phyloP scores from a whole-genome alignment of 805 yeast species.

The Suhomyces sp. region DNA sequence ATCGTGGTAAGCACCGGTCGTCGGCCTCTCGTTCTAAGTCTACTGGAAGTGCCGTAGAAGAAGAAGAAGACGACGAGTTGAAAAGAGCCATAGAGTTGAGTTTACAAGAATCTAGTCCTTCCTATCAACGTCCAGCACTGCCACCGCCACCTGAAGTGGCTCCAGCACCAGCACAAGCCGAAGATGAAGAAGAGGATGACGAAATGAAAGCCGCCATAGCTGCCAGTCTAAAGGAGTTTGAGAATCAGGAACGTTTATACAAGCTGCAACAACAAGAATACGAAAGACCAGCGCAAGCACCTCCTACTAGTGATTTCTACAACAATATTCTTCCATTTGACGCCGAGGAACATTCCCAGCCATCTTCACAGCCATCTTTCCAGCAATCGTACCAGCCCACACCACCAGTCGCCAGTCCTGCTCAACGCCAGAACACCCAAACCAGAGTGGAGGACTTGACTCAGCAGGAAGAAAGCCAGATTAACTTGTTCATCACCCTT shows the following conservation, averaged over 20 bases:
- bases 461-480: slow-evolving; percentile 63
- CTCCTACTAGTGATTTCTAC: slow-evolving; percentile 28
- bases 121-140: slow-evolving; percentile 9
- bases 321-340: slow-evolving; percentile 24
- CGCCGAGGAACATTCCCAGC: background rate
- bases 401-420: background rate
- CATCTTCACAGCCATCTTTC: background rate
- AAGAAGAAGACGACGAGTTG: slow-evolving; percentile 74
- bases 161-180: slow-evolving; percentile 25
- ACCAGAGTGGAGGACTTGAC: slow-evolving; percentile 39
- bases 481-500: slow-evolving; percentile 65
- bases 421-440: background rate
- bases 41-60: slow-evolving; percentile 22
- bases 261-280: slow-evolving; percentile 10
- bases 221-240: slow-evolving; percentile 78
- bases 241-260: slow-evolving; percentile 27
- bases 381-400: slow-evolving; percentile 4
- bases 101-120: slow-evolving; percentile 49
- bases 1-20: slow-evolving; percentile 22
- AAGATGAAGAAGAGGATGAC: slow-evolving; percentile 66
- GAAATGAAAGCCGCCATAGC: slow-evolving; percentile 93
- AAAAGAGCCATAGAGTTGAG: slow-evolving; percentile 77
- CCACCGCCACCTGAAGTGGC: slow-evolving; percentile 14
- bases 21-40: slow-evolving; percentile 1
- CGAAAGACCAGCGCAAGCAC: slow-evolving; percentile 15